Evolutionary conservation across 139 green algal species (phyloP).

Genomic region (Coccomyxa sp.): DNA sequence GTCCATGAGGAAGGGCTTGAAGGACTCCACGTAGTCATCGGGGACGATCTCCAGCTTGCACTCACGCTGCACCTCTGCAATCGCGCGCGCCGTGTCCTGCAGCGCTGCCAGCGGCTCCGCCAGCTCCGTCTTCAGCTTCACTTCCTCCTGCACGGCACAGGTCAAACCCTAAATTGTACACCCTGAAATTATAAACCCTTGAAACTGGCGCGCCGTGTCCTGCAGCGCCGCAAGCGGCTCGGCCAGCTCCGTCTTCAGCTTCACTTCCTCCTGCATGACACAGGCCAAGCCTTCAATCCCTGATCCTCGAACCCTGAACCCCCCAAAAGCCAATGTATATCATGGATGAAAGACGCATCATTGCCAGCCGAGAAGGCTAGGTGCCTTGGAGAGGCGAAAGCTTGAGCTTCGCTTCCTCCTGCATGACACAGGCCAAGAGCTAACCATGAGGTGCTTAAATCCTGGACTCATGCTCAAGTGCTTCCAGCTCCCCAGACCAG

Average conservation of each 20-base stretch:
- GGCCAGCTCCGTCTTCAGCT: conserved; percentile 52
- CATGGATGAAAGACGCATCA: too few relatives aligned
- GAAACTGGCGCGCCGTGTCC: conserved; percentile 66
- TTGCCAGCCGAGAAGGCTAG: conserved; percentile 39
- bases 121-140: conserved; percentile 55
- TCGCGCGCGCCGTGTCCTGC: conserved; percentile 59
- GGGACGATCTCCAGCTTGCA: conserved; percentile 70
- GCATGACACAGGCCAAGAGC: conserved; percentile 22
- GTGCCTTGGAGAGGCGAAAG: conserved; percentile 66
- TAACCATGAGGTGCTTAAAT: too few relatives aligned
- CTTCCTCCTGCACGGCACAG: conserved; percentile 30
- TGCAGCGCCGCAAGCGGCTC: conserved; percentile 61
- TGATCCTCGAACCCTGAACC: conserved; percentile 24
- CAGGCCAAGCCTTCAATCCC: not conserved
- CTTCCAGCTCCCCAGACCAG: conserved; percentile 37
- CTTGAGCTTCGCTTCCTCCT: conserved; percentile 56
- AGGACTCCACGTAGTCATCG: conserved; percentile 70
- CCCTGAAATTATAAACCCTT: conserved; percentile 31
- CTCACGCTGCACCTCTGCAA: conserved; percentile 56
- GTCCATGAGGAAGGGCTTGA: conserved; percentile 74
- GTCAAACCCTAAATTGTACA: not conserved
- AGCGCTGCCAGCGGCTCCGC: conserved; percentile 56
- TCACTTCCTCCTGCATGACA: conserved; percentile 41
- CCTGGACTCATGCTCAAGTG: too few relatives aligned
- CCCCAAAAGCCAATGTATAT: too few relatives aligned